Base-by-base conservation (phyloP, 257 asterid genomes). In the Handroanthus guayacan region DNA sequence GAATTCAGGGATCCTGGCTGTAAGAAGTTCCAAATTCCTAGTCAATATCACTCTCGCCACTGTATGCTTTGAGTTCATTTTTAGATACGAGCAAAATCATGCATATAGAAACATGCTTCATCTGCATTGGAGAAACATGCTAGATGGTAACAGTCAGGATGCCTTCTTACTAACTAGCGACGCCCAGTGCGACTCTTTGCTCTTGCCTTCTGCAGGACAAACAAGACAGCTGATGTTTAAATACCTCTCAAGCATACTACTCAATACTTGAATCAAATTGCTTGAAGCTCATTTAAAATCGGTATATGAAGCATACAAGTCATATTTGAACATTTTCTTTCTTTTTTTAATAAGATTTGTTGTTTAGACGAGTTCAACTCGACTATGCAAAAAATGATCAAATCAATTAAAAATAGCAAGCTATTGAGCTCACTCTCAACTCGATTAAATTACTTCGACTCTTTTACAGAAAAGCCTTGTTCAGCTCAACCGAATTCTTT, bases 131-230 rank as follows among this genome's bases (percentile, higher is more conserved):
- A 60, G 55, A 54, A 16, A 2, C n/a, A 65, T 43, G 70, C 45
- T 48, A 50, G 66, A 55, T 51, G 25, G 70, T 25, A 72, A 44
- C 62, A 34, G 17, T 3, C 18, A 37, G 9, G 52, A 37, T 66
- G 69, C 78, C 37, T 62, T 69, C 52, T 77, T 4, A 71, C 51
- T 52, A 57, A 38, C 86, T 87, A 91, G 61, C 93, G 92, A 57
- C 96, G 90, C 67, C 91, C 78, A 25, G 90, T 62, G 77, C 96
- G 95, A 81, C 88, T 86, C 76, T 88, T 91, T 20, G 84, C 87
- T 83, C 97, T 90, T 17, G 90, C 63, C 83, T 87, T 93, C 98
- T 93, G 91, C 86, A 81, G 38, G 75, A 64, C 34, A 55, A 70
- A 62, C 71, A 52, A 48, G 65, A 54, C 67, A 58, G 41, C 63